Percentiles rank a stretch among this genome's conserved stretches.
phyloP scores from a whole-genome alignment of 164 flowering plant species.

The Tetracentron sinense region DNA sequence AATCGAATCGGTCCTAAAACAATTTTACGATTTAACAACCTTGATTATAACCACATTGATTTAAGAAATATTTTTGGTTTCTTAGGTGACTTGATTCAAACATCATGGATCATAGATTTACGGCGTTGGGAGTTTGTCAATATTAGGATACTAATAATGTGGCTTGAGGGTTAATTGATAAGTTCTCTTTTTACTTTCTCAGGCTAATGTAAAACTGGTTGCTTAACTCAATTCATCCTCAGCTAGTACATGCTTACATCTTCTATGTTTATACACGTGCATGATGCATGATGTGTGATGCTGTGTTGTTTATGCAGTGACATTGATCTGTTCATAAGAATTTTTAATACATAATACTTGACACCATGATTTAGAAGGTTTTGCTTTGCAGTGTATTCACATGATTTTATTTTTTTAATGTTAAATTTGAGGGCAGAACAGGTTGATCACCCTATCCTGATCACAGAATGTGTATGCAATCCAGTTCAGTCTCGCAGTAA shows the following conservation, averaged over 20 bases:
- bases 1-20: no score
- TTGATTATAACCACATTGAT: no score
- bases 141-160: no score
- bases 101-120: no score
- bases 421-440: slow-evolving; percentile 57
- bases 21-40: no score
- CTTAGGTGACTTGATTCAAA: no score
- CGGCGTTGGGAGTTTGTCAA: no score
- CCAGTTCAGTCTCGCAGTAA: slow-evolving; percentile 91
- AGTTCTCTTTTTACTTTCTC: neutral
- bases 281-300: no score
- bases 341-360: neutral
- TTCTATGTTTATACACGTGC: neutral
- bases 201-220: neutral
- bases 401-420: slow-evolving; percentile 15
- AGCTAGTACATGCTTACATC: no score
- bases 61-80: no score
- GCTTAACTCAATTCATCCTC: neutral
- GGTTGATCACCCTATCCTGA: slow-evolving; percentile 92
- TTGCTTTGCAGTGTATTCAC: neutral
- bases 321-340: neutral
- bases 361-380: neutral
- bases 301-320: neutral
- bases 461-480: slow-evolving; percentile 94
- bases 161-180: neutral